Conservation (phyloP, 192 early-diverging fungal species). For the Linnemannia zychae region DNA sequence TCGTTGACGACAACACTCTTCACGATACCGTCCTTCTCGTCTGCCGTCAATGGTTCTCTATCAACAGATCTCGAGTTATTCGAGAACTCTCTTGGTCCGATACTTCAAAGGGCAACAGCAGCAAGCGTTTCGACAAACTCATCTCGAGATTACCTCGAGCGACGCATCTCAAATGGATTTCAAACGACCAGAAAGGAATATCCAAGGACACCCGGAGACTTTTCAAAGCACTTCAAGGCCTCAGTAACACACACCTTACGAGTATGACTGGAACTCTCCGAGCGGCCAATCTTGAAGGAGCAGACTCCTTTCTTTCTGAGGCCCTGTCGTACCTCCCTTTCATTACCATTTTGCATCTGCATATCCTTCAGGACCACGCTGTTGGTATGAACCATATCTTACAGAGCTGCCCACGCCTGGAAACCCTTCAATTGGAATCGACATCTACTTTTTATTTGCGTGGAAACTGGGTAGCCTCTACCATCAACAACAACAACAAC, state of each 20-base stretch:
- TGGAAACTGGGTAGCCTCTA: not conserved
- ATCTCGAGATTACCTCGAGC: not conserved
- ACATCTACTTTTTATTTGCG: not conserved
- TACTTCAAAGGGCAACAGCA: not conserved
- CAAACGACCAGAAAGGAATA: not conserved
- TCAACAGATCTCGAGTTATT: not conserved
- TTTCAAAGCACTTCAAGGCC: not conserved
- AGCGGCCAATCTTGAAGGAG: not conserved
- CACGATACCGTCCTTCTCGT: not conserved
- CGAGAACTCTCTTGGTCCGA: not conserved
- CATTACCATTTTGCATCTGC: not conserved
- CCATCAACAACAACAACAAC: not conserved
- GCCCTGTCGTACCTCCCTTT: not conserved
- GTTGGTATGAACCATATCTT: not conserved
- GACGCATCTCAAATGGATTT: not conserved
- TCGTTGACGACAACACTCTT: not conserved
- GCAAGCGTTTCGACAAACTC: not conserved
- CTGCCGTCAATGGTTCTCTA: not conserved
- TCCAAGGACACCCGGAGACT: not conserved
- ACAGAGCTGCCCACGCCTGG: not conserved
- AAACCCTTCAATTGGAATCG: not conserved
- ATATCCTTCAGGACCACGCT: not conserved
- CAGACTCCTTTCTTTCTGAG: not conserved
- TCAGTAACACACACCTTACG: not conserved
- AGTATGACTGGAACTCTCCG: not conserved